Percentiles rank a stretch among this genome's conserved stretches.
These are phyloP conservation scores for Trametes sanguinea DNA, from an alignment of 768 basidiomycete species.

Conservation along the genomic window DNA sequence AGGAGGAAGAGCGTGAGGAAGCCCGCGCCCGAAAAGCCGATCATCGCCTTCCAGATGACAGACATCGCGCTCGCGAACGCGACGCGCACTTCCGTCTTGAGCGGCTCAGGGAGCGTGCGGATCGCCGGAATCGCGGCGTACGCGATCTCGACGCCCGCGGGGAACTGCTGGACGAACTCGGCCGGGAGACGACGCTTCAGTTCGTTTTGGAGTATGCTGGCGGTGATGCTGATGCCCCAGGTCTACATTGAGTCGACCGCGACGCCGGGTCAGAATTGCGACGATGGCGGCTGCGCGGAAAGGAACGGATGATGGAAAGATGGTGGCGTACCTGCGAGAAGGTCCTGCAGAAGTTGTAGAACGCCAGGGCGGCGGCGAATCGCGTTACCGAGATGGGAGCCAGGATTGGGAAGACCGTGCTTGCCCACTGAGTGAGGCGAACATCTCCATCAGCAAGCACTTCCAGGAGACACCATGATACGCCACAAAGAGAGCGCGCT, in stretches of 20 bases:
- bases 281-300: background rate
- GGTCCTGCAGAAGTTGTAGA: conserved; percentile 32
- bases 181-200: conserved; percentile 44
- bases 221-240: conserved; percentile 55
- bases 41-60: conserved; percentile 46
- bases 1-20: conserved; percentile 38
- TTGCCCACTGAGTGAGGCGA: conserved; percentile 13
- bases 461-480: too few relatives aligned
- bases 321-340: conserved; percentile 25
- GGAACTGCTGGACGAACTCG: conserved; percentile 38
- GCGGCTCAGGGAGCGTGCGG: conserved; percentile 35
- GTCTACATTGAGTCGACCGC: conserved; percentile 31
- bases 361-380: conserved; percentile 38
- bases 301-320: background rate
- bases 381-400: conserved; percentile 33
- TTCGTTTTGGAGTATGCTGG: conserved; percentile 53
- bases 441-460: too few relatives aligned
- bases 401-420: conserved; percentile 26
- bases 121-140: conserved; percentile 51
- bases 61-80: conserved; percentile 45
- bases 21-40: conserved; percentile 42
- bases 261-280: too few relatives aligned
- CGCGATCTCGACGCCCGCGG: conserved; percentile 43
- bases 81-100: conserved; percentile 37
- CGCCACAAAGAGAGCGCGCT: background rate